phyloP scores from a whole-genome alignment of 352 stramenopile genomes.

The Phytopythium helicoides region DNA sequence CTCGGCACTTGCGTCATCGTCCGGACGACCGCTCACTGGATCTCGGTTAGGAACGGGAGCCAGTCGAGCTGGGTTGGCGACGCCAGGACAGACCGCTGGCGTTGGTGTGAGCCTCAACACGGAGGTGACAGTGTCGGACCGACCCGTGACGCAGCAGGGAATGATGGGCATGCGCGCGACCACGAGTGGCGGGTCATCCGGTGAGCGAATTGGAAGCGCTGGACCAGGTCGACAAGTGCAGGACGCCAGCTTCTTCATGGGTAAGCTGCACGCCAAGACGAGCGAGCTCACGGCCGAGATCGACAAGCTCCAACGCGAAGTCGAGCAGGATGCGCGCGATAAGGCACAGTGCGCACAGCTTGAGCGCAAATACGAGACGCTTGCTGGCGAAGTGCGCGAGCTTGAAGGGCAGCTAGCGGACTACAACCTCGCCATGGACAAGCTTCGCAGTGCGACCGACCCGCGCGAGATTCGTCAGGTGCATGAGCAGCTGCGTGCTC shows the following conservation, averaged over 20 bases:
- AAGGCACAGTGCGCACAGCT: slow-evolving; percentile 89
- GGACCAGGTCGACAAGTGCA: slow-evolving; percentile 82
- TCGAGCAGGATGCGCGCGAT: slow-evolving; percentile 83
- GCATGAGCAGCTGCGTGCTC: slow-evolving; percentile 60
- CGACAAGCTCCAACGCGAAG: slow-evolving; percentile 74
- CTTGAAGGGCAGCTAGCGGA: slow-evolving; percentile 91
- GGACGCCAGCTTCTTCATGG: slow-evolving; percentile 89
- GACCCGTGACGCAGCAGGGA: slow-evolving; percentile 91
- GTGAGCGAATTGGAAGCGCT: no score
- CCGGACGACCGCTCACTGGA: slow-evolving; percentile 51
- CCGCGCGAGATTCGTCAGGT: slow-evolving; percentile 67
- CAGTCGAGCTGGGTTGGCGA: slow-evolving; percentile 40
- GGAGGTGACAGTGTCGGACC: slow-evolving; percentile 89
- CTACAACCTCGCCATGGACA: slow-evolving; percentile 94
- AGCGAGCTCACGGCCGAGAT: slow-evolving; percentile 84
- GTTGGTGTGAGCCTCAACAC: slow-evolving; percentile 86
- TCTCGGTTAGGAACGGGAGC: slow-evolving; percentile 41
- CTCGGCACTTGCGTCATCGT: slow-evolving; percentile 39
- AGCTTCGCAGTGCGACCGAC: slow-evolving; percentile 72
- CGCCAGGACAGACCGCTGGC: slow-evolving; percentile 62
- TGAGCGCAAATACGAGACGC: slow-evolving; percentile 73
- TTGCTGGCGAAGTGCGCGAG: slow-evolving; percentile 67
- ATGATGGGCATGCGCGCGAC: slow-evolving; percentile 91
- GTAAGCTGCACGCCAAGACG: slow-evolving; percentile 89
- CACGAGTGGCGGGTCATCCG: slow-evolving; percentile 22